These are phyloP conservation scores for Myxozyma neotropica DNA, from an alignment of 805 yeast genomes.

Conservation along the genomic window DNA sequence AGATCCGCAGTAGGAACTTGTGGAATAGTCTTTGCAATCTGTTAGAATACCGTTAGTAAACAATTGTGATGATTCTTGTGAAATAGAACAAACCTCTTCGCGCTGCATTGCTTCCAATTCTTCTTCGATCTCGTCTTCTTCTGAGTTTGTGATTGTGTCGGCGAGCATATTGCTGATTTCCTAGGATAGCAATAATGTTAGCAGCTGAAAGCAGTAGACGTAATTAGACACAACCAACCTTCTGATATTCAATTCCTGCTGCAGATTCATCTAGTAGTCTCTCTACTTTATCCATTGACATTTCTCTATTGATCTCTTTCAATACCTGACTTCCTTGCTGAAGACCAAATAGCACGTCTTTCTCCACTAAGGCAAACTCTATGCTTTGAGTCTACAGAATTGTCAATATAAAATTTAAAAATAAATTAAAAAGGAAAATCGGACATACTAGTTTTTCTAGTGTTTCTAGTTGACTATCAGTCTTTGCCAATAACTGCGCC, in stretches of 20 bases:
- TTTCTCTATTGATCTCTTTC: slow-evolving; percentile 72
- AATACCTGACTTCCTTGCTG: slow-evolving; percentile 79
- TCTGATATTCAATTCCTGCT: slow-evolving; percentile 78
- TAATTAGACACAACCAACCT: slow-evolving; percentile 43
- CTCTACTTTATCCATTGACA: slow-evolving; percentile 78
- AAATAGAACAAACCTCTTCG: slow-evolving; percentile 32
- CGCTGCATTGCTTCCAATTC: slow-evolving; percentile 40
- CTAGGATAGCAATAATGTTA: slow-evolving; percentile 4
- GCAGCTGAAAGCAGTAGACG: slow-evolving; percentile 4
- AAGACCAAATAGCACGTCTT: slow-evolving; percentile 78
- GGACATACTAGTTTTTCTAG: slow-evolving; percentile 71
- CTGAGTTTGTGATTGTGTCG: slow-evolving; percentile 43
- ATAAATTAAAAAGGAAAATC: slow-evolving; percentile 40
- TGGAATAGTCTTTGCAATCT: slow-evolving; percentile 27
- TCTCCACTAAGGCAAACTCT: slow-evolving; percentile 87
- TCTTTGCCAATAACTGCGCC: slow-evolving; percentile 64
- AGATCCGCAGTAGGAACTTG: slow-evolving; percentile 20
- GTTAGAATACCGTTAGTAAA: neutral
- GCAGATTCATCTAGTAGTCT: slow-evolving; percentile 79
- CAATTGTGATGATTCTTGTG: slow-evolving; percentile 28
- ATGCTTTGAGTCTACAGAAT: slow-evolving; percentile 46
- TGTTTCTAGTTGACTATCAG: slow-evolving; percentile 76
- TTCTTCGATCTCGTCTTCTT: slow-evolving; percentile 43
- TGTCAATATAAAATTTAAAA: neutral
- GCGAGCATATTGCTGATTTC: slow-evolving; percentile 46